Percentiles rank a stretch among this genome's conserved stretches.
These are phyloP conservation scores for Tricholoma saponaceum DNA, from an alignment of 768 basidiomycete genomes.

Conservation along the genomic window DNA sequence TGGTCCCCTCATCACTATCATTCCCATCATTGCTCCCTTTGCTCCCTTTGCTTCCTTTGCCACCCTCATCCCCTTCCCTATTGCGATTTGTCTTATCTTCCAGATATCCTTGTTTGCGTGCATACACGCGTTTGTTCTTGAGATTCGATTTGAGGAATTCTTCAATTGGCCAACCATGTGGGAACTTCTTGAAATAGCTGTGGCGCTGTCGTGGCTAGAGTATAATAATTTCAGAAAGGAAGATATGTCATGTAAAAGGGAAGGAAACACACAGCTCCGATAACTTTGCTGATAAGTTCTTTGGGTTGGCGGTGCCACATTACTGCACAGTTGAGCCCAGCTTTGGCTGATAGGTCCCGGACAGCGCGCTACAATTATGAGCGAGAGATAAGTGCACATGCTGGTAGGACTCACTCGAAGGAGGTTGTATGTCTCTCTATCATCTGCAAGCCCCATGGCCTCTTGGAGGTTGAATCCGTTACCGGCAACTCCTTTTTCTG, in stretches of 20 bases:
- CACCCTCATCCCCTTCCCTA: background rate
- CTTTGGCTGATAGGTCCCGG: background rate
- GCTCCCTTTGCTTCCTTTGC: background rate
- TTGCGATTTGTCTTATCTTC: background rate
- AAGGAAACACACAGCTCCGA: background rate
- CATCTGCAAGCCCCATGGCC: background rate
- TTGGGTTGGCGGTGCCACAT: background rate
- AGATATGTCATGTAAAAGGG: background rate
- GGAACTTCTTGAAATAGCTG: background rate
- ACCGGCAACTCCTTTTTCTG: no score
- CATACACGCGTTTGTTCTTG: background rate
- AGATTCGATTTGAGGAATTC: background rate
- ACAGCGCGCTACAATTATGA: background rate
- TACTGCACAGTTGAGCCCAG: background rate
- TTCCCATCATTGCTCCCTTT: background rate
- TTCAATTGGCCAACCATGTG: background rate
- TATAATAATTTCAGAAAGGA: background rate
- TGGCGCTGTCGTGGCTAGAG: background rate
- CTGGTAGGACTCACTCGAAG: background rate
- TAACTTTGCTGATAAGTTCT: background rate
- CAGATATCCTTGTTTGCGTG: background rate
- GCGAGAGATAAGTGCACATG: background rate
- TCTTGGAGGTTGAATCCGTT: no score
- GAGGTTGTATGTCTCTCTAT: background rate
- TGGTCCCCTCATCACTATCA: background rate